These are phyloP conservation scores for Populus tremula DNA, from an alignment of 345 rosid species.

Conservation along the genomic window DNA sequence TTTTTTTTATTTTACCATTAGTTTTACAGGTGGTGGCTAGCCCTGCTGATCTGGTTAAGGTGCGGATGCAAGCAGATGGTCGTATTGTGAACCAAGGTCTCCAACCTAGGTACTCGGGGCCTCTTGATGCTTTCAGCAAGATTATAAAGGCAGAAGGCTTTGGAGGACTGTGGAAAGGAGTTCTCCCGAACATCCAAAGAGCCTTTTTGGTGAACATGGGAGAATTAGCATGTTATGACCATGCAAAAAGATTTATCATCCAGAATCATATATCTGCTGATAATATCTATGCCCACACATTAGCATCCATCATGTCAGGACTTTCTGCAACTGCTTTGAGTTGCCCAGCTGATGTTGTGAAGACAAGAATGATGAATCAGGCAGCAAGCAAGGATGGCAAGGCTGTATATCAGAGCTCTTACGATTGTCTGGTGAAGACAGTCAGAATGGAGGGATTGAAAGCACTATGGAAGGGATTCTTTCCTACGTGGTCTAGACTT, in stretches of 20 bases:
- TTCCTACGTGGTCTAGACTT: slow-evolving; percentile 90
- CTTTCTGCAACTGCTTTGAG: slow-evolving; percentile 73
- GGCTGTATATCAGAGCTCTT: slow-evolving; percentile 50
- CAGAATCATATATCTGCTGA: slow-evolving; percentile 47
- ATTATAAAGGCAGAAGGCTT: slow-evolving; percentile 57
- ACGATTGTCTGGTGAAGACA: slow-evolving; percentile 78
- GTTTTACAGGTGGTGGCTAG: slow-evolving; percentile 79
- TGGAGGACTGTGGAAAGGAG: slow-evolving; percentile 79
- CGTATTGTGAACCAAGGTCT: slow-evolving; percentile 51
- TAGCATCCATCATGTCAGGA: slow-evolving; percentile 81
- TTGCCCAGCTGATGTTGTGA: slow-evolving; percentile 88
- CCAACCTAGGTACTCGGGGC: slow-evolving; percentile 62
- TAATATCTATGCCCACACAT: slow-evolving; percentile 67
- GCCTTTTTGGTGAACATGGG: slow-evolving; percentile 93
- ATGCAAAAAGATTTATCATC: slow-evolving; percentile 69
- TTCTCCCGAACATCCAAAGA: slow-evolving; percentile 76
- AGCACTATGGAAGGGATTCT: slow-evolving; percentile 87
- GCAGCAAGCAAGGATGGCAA: slow-evolving; percentile 30
- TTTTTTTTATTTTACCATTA: slow-evolving; percentile 26
- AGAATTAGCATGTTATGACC: slow-evolving; percentile 87
- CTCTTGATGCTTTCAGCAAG: slow-evolving; percentile 56
- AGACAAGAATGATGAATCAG: slow-evolving; percentile 92
- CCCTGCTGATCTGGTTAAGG: slow-evolving; percentile 88
- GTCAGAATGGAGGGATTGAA: slow-evolving; percentile 63
- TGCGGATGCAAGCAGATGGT: slow-evolving; percentile 91